These are phyloP conservation scores for Phytophthora constricta DNA, from an alignment of 352 stramenopile species.

Conservation along the genomic window DNA sequence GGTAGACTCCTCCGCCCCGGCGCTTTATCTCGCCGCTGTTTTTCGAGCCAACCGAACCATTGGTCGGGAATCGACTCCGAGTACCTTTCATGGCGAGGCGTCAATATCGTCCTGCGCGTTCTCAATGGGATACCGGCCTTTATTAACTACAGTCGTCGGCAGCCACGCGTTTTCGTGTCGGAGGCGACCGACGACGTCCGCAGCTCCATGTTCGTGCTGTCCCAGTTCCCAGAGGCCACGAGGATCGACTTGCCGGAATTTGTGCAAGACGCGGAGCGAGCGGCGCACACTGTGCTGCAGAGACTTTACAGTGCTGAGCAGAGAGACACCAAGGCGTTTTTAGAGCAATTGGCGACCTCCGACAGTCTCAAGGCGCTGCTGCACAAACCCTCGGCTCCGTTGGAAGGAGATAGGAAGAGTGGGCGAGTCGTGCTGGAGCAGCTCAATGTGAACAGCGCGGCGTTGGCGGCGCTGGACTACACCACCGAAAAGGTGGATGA, in stretches of 20 bases:
- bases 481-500: constrained; percentile 30
- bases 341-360: constrained; percentile 35
- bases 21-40: neutral
- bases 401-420: constrained; percentile 18
- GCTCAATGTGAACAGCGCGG: constrained; percentile 47
- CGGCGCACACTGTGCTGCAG: constrained; percentile 48
- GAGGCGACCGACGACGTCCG: constrained; percentile 38
- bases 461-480: constrained; percentile 55
- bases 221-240: constrained; percentile 40
- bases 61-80: constrained; percentile 25
- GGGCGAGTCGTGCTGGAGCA: constrained; percentile 42
- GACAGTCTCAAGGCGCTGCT: constrained; percentile 32
- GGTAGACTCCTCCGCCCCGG: neutral
- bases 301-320: constrained; percentile 45
- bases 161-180: constrained; percentile 44
- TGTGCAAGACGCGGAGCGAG: constrained; percentile 41
- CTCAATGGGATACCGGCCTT: constrained; percentile 29
- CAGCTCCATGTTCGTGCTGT: constrained; percentile 63
- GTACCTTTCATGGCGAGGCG: constrained; percentile 32
- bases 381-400: constrained; percentile 33
- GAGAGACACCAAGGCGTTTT: constrained; percentile 28
- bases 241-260: constrained; percentile 54
- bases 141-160: constrained; percentile 17
- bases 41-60: constrained; percentile 1
- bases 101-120: constrained; percentile 28